These are phyloP conservation scores for Dioszegia aurantiaca DNA, from an alignment of 768 basidiomycete genomes.

Conservation along the genomic window DNA sequence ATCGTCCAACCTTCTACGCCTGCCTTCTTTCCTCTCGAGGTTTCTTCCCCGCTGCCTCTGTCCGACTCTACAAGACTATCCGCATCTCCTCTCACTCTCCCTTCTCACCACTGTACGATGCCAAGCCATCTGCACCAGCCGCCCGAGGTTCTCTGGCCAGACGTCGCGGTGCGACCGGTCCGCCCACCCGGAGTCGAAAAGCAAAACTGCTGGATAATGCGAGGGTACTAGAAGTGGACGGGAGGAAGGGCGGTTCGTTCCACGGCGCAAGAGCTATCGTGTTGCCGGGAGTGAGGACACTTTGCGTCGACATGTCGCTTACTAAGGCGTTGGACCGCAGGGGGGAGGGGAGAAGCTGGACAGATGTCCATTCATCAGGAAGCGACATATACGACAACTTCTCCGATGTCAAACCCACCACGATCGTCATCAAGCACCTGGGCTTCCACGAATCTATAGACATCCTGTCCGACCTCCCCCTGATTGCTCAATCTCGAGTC, in stretches of 20 bases:
- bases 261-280: not conserved
- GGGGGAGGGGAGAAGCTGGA: no score
- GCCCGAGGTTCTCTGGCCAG: constrained; percentile 1
- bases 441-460: not conserved
- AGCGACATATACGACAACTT: no score
- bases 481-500: not conserved
- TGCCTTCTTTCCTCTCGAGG: not conserved
- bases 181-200: not conserved
- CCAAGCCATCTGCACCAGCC: not conserved
- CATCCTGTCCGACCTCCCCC: constrained; percentile 1
- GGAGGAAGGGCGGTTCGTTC: constrained; percentile 3
- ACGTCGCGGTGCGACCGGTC: not conserved
- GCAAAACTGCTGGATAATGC: not conserved
- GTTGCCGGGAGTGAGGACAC: not conserved
- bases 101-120: not conserved
- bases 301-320: constrained; percentile 4
- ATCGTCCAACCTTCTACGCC: not conserved
- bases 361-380: no score
- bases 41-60: not conserved
- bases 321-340: not conserved
- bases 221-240: constrained; percentile 4
- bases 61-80: constrained; percentile 1
- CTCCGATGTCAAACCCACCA: not conserved
- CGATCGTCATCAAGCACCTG: constrained; percentile 7
- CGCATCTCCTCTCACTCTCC: not conserved